Evolutionary conservation across 179 eudicot species (phyloP).

Genomic region (Spergularia azorica): DNA sequence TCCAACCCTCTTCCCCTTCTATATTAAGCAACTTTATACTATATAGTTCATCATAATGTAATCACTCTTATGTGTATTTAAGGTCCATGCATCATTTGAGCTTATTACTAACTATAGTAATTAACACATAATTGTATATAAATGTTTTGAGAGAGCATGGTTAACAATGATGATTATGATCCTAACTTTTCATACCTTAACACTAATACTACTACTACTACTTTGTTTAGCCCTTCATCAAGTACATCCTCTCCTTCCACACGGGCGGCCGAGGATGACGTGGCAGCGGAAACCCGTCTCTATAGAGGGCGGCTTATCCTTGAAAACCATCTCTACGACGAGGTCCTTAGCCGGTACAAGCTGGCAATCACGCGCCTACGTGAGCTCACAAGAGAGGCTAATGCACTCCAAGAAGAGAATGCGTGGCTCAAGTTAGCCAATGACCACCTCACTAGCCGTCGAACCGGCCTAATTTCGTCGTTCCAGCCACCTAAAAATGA

Average conservation of each 20-base stretch:
- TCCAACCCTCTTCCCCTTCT: conserved; percentile 31
- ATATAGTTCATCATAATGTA: background rate
- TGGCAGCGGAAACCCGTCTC: conserved; percentile 39
- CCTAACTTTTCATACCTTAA: background rate
- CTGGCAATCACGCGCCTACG: conserved; percentile 52
- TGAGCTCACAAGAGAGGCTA: conserved; percentile 52
- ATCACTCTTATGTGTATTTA: conserved; percentile 1
- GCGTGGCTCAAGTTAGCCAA: conserved; percentile 57
- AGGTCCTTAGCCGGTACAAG: conserved; percentile 59
- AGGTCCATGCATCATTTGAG: background rate
- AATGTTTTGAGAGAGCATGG: conserved; percentile 9
- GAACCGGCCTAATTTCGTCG: conserved; percentile 30
- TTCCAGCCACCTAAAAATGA: conserved; percentile 10
- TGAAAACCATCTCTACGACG: conserved; percentile 53
- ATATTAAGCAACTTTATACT: conserved; percentile 31
- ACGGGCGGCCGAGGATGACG: background rate
- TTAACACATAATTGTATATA: background rate
- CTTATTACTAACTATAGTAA: background rate
- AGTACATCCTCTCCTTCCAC: conserved; percentile 31
- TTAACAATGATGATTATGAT: conserved; percentile 2
- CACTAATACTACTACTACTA: background rate
- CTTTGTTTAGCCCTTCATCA: conserved; percentile 18
- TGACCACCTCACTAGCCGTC: conserved; percentile 48
- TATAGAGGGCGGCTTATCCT: conserved; percentile 49
- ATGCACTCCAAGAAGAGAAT: conserved; percentile 59